Conservation (phyloP, 257 asterid genomes). For the Scutellaria minor region DNA sequence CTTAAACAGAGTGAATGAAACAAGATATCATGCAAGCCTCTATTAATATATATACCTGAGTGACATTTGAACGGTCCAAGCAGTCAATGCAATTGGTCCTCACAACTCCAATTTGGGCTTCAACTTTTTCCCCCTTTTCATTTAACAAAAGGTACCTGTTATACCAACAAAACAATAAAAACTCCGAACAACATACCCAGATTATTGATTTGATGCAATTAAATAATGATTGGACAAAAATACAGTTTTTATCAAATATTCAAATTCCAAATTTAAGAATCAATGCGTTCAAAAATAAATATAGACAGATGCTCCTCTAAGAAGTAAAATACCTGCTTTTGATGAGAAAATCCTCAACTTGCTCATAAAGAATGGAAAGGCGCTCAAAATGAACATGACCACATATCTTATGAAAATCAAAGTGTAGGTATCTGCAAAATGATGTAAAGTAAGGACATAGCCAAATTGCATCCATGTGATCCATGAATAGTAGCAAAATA, state of each 20-base stretch:
- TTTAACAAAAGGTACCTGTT: slow-evolving; percentile 85
- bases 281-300: slow-evolving; percentile 4
- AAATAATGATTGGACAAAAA: slow-evolving; percentile 13
- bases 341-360: slow-evolving; percentile 91
- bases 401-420: slow-evolving; percentile 94
- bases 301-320: slow-evolving; percentile 7
- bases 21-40: slow-evolving; percentile 25
- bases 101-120: slow-evolving; percentile 81
- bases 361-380: slow-evolving; percentile 85
- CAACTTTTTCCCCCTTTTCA: slow-evolving; percentile 91
- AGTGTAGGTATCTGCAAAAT: slow-evolving; percentile 85
- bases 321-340: slow-evolving; percentile 75
- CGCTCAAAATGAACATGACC: slow-evolving; percentile 99
- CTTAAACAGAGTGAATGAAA: slow-evolving; percentile 3
- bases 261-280: slow-evolving; percentile 4
- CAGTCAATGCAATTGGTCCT: slow-evolving; percentile 98
- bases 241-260: background rate
- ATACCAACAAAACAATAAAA: slow-evolving; percentile 33
- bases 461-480: slow-evolving; percentile 32
- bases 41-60: slow-evolving; percentile 63
- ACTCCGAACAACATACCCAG: slow-evolving; percentile 16
- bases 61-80: slow-evolving; percentile 97
- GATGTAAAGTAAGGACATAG: slow-evolving; percentile 35
- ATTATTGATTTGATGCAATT: slow-evolving; percentile 10
- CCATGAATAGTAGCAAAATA: slow-evolving; percentile 27